These are phyloP conservation scores for Ziziphus jujuba DNA, from an alignment of 306 rosid genomes.

Conservation along the genomic window DNA sequence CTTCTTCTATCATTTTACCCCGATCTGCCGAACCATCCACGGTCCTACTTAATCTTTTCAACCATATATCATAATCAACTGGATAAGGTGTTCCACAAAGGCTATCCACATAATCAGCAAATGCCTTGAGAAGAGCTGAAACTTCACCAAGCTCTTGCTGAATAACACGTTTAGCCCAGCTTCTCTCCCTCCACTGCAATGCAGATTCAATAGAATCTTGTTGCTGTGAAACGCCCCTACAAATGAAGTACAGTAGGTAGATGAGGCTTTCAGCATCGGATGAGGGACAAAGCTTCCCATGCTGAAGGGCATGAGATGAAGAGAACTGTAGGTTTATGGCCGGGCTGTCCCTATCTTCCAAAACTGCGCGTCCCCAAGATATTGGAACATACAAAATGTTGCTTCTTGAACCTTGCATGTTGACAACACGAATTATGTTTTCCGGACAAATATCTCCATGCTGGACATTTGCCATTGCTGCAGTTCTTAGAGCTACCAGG, in stretches of 20 bases:
- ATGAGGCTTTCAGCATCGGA: conserved; percentile 95
- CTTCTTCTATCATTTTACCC: conserved; percentile 81
- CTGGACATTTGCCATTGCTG: conserved; percentile 68
- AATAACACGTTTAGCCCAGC: conserved; percentile 70
- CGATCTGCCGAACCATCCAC: conserved; percentile 61
- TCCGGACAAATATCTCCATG: conserved; percentile 94
- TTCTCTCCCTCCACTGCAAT: conserved; percentile 83
- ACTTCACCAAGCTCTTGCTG: conserved; percentile 83
- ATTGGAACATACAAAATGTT: conserved; percentile 54
- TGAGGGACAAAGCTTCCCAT: conserved; percentile 88
- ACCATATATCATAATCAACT: conserved; percentile 82
- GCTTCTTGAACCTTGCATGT: conserved; percentile 40
- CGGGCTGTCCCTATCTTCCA: conserved; percentile 91
- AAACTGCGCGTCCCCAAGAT: conserved; percentile 89
- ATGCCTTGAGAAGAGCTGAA: conserved; percentile 81
- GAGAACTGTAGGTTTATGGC: conserved; percentile 84
- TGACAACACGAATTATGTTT: conserved; percentile 60
- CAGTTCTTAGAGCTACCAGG: conserved; percentile 70
- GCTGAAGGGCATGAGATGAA: conserved; percentile 89
- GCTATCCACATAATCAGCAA: conserved; percentile 94
- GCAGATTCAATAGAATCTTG: conserved; percentile 95
- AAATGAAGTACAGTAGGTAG: conserved; percentile 60
- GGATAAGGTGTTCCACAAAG: conserved; percentile 91
- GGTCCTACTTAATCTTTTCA: conserved; percentile 70
- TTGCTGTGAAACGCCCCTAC: conserved; percentile 62